Evolutionary conservation across 2,329 filamentous ascomycete species (phyloP), one percentile per base, ranked within the genome.

Genomic region (Plectosphaerella cucumerina): DNA sequence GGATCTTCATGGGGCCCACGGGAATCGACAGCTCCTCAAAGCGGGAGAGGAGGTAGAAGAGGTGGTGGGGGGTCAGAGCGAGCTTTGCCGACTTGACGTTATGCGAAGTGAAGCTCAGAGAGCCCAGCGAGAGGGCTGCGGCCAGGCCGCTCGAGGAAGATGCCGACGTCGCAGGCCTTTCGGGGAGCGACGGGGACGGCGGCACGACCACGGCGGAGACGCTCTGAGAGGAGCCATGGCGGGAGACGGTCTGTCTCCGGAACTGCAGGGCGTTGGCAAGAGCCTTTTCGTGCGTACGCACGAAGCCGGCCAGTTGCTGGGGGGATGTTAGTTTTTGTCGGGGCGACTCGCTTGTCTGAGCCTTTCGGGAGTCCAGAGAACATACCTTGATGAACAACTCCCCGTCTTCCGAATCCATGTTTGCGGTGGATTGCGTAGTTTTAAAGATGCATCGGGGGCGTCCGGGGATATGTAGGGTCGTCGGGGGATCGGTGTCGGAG

Each of bases 321-420:
- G 61, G n/a, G 94, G 80, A 70, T 97, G 93, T 56, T 97, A 77
- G 62, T 93, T 93, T 74, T 97, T 97, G 66, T 94, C 94, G 56
- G n/a, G n/a, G n/a, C n/a, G n/a, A n/a, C n/a, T n/a, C n/a, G n/a
- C n/a, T n/a, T n/a, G n/a, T n/a, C 99, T 82, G 35, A 92, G 93
- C 74, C 95, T 96, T 72, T 99, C 94, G 76, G 97, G 91, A 92
- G 68, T 97, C 81, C 79, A 96, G 93, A 92, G 96, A 68, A 46
- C 74, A 56, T 78, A 89, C 89, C 84, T 92, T 94, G 73, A 94
- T 84, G 74, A 94, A 95, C 72, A 88, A 74, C 77, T 90, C 85
- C 70, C 89, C 89, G 85, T 94, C 88, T 85, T 93, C 89, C 71
- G 87, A 90, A 76, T 90, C 86, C 87, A 91, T 94, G 62, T 71